Percentiles rank a stretch among this genome's conserved stretches.
These are phyloP conservation scores for Paramecium sonneborni DNA, from an alignment of 73 alveolate species.

Conservation along the genomic window DNA sequence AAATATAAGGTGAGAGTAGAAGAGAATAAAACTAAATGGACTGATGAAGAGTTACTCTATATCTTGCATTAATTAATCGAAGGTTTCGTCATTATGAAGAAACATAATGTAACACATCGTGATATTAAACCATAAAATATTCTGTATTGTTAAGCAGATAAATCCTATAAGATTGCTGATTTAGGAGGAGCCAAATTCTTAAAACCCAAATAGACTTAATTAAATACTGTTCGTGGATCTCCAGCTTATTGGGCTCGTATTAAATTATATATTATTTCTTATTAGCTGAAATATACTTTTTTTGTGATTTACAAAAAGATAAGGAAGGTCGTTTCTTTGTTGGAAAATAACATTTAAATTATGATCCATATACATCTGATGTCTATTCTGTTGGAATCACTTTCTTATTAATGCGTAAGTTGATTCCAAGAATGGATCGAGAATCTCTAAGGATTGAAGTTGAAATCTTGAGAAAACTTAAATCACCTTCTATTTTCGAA, in stretches of 20 bases:
- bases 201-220: neutral
- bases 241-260: constrained; percentile 53
- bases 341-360: constrained; percentile 5
- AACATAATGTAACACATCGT: constrained; percentile 14
- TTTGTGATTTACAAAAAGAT: constrained; percentile 4
- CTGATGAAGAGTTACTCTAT: constrained; percentile 4
- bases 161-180: constrained; percentile 22
- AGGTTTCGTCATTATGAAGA: constrained; percentile 16
- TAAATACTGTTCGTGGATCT: constrained; percentile 43
- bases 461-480: neutral
- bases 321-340: constrained; percentile 31
- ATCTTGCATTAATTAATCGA: neutral
- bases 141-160: constrained; percentile 1
- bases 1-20: neutral
- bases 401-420: neutral
- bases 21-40: constrained; percentile 40
- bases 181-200: constrained; percentile 31
- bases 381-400: constrained; percentile 24
- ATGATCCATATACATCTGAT: constrained; percentile 43
- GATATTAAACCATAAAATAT: constrained; percentile 39
- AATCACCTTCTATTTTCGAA: neutral
- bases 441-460: neutral
- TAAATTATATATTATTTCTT: neutral
- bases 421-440: neutral
- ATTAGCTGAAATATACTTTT: constrained; percentile 27